These are phyloP conservation scores for Alternaria infectoria DNA, from an alignment of 2,329 filamentous ascomycete genomes.

Conservation along the genomic window DNA sequence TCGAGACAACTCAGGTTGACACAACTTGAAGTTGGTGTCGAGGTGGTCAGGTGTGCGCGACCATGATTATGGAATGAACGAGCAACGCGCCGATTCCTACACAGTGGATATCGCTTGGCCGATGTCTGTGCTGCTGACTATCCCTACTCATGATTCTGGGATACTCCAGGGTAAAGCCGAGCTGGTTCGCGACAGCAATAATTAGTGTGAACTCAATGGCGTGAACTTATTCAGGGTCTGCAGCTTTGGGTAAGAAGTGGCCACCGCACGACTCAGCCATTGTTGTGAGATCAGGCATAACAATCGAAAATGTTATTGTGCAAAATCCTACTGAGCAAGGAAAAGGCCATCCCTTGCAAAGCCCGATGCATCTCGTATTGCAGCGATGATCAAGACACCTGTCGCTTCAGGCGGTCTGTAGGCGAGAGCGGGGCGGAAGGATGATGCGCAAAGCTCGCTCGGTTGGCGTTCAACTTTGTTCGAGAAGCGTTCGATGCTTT, in stretches of 20 bases:
- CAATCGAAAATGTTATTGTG: neutral
- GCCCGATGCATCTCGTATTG: neutral
- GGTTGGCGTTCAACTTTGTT: conserved; percentile 31
- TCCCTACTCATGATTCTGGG: neutral
- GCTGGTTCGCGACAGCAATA: neutral
- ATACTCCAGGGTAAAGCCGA: neutral
- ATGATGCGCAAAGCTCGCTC: conserved; percentile 23
- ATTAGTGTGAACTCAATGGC: conserved; percentile 4
- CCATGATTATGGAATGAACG: neutral
- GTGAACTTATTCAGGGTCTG: conserved; percentile 7
- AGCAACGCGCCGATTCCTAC: neutral
- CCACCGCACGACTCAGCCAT: neutral
- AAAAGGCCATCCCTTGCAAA: neutral
- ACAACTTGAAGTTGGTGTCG: neutral
- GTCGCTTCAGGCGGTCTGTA: neutral
- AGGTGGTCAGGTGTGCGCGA: neutral
- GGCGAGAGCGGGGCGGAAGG: conserved; percentile 24
- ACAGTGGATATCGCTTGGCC: neutral
- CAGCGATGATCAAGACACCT: neutral
- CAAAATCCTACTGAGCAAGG: neutral
- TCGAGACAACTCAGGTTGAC: neutral
- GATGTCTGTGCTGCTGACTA: neutral
- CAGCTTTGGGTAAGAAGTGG: neutral
- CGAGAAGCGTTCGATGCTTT: conserved; percentile 28
- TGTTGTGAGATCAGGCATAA: neutral